Conservation (phyloP, 2,329 filamentous ascomycete species). For the Esteya vermicola region DNA sequence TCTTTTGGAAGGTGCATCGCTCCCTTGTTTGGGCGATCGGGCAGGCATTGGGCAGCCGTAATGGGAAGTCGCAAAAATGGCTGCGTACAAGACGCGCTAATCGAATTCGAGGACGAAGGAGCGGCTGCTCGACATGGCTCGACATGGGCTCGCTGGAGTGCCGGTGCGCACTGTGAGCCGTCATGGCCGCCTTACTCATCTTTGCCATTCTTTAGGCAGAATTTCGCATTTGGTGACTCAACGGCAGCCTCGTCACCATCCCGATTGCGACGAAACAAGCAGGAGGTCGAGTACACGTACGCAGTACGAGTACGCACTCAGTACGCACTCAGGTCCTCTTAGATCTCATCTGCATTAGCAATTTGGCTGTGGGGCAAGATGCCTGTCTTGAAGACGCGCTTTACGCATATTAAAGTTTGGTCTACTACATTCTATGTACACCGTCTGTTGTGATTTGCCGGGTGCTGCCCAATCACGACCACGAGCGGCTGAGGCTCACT, state of each 20-base stretch:
- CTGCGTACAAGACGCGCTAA: too few relatives aligned
- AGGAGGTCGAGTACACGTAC: not conserved
- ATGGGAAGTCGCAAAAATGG: too few relatives aligned
- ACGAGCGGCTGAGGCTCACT: too few relatives aligned
- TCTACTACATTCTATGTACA: too few relatives aligned
- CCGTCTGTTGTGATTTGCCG: too few relatives aligned
- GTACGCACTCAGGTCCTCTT: too few relatives aligned
- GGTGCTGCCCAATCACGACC: not conserved
- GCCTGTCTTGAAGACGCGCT: not conserved
- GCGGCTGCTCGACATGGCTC: too few relatives aligned
- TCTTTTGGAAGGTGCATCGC: not conserved
- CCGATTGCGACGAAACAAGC: not conserved
- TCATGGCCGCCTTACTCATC: not conserved
- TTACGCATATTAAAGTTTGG: not conserved
- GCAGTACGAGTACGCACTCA: not conserved
- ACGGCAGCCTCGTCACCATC: slow-evolving; percentile 2
- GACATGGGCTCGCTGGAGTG: too few relatives aligned
- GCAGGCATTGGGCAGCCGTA: too few relatives aligned
- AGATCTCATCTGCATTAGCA: slow-evolving; percentile 1
- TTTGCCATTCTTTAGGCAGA: not conserved
- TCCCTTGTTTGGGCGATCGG: too few relatives aligned
- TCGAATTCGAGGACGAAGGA: too few relatives aligned
- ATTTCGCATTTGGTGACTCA: slow-evolving; percentile 4
- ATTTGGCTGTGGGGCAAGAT: not conserved
- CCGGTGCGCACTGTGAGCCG: too few relatives aligned